phyloP scores from a whole-genome alignment of 2,329 filamentous ascomycete species.

The Beauveria pseudobassiana region DNA sequence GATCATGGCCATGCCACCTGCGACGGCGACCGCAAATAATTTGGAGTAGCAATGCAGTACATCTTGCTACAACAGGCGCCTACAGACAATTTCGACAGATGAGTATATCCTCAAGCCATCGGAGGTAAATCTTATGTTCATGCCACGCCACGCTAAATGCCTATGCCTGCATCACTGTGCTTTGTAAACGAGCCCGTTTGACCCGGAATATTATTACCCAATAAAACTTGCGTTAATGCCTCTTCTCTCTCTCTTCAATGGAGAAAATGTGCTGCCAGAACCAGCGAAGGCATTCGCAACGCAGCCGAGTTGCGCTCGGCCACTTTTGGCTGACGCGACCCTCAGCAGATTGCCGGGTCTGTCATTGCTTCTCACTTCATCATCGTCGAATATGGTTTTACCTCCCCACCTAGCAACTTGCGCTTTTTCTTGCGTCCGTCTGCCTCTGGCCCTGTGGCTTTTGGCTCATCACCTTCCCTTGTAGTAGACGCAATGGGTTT shows the following conservation, averaged over 20 bases:
- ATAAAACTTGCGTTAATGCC: constrained; percentile 56
- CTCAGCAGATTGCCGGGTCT: neutral
- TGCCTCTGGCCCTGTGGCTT: constrained; percentile 7
- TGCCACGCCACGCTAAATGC: neutral
- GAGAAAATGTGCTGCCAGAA: constrained; percentile 54
- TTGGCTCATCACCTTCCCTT: constrained; percentile 10
- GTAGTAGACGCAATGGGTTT: neutral
- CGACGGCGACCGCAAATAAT: too few relatives aligned
- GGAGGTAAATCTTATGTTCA: neutral
- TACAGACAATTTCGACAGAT: too few relatives aligned
- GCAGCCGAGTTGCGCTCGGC: constrained; percentile 29
- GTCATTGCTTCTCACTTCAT: constrained; percentile 28
- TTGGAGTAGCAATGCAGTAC: too few relatives aligned
- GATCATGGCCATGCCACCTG: too few relatives aligned
- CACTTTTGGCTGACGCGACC: neutral
- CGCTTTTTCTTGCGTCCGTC: constrained; percentile 60
- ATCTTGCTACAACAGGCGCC: too few relatives aligned
- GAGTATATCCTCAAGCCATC: neutral
- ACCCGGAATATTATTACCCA: constrained; percentile 23
- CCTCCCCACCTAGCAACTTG: constrained; percentile 58
- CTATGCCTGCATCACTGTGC: neutral
- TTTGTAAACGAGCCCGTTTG: neutral
- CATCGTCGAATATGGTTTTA: constrained; percentile 64
- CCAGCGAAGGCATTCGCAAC: constrained; percentile 37
- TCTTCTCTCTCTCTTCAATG: constrained; percentile 62